These are phyloP conservation scores for Hansenula lynferdii DNA, from an alignment of 1,139 yeast genomes.

Conservation along the genomic window DNA sequence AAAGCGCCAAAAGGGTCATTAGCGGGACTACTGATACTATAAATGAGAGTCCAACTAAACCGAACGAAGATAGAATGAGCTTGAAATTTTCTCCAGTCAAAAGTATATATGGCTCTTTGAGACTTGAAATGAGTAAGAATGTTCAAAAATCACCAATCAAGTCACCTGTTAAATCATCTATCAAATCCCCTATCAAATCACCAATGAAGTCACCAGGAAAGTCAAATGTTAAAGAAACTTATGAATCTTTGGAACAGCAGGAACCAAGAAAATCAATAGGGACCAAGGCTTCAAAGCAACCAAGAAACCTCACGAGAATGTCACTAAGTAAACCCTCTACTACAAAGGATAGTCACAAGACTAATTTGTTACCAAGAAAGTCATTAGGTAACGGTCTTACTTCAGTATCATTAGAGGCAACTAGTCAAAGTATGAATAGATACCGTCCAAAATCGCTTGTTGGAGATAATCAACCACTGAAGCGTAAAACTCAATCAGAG, in stretches of 20 bases:
- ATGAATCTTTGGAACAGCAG: conserved; percentile 1
- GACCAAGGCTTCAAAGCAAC: neutral
- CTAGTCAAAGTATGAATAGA: conserved; percentile 7
- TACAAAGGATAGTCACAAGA: neutral
- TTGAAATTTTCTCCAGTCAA: conserved; percentile 21
- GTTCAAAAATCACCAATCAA: neutral
- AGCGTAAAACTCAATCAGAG: conserved; percentile 19
- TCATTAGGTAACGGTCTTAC: conserved; percentile 19
- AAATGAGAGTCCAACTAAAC: neutral
- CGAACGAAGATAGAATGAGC: neutral
- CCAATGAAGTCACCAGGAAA: neutral
- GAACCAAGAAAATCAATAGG: neutral
- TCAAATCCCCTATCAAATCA: conserved; percentile 1
- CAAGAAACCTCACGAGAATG: conserved; percentile 16
- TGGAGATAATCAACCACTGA: conserved; percentile 12
- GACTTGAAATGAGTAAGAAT: conserved; percentile 12
- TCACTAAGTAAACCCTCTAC: conserved; percentile 16
- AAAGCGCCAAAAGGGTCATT: conserved; percentile 6
- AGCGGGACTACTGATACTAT: neutral
- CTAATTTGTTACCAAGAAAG: conserved; percentile 14
- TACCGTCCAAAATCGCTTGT: conserved; percentile 16
- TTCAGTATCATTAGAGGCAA: conserved; percentile 15
- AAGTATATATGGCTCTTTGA: conserved; percentile 20
- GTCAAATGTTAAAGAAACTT: neutral
- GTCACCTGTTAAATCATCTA: conserved; percentile 8